These are phyloP conservation scores for Conticribra weissflogii DNA, from an alignment of 108 stramenopile species.

Conservation along the genomic window DNA sequence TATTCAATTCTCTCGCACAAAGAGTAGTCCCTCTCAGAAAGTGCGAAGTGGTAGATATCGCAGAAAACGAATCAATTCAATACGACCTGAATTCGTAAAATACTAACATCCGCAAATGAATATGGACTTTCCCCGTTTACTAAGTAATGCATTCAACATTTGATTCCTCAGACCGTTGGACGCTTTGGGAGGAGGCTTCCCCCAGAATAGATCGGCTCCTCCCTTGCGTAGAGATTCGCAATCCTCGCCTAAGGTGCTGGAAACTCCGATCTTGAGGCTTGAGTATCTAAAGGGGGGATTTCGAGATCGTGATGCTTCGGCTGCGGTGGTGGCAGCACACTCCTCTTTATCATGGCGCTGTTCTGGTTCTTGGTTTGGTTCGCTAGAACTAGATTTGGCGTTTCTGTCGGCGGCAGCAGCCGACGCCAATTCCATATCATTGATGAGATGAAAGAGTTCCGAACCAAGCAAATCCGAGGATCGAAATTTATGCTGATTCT, in stretches of 20 bases:
- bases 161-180: conserved; percentile 32
- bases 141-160: conserved; percentile 35
- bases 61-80: no score
- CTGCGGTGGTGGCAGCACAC: background rate
- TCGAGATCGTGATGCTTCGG: background rate
- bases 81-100: no score
- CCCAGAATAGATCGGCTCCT: conserved; percentile 44
- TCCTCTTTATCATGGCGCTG: background rate
- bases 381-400: background rate
- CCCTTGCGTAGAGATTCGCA: conserved; percentile 25
- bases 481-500: background rate
- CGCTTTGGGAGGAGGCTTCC: conserved; percentile 32
- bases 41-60: no score
- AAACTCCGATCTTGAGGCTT: conserved; percentile 39
- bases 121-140: conserved; percentile 36
- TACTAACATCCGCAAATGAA: conserved; percentile 43
- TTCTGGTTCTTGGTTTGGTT: background rate
- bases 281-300: no score
- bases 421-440: conserved; percentile 7
- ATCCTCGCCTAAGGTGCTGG: conserved; percentile 28
- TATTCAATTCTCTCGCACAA: no score
- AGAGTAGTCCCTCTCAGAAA: no score
- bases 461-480: conserved; percentile 18
- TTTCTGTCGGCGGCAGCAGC: background rate
- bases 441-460: conserved; percentile 15